Evolutionary conservation across 345 rosid species (phyloP).

Genomic region (Populus simonii): DNA sequence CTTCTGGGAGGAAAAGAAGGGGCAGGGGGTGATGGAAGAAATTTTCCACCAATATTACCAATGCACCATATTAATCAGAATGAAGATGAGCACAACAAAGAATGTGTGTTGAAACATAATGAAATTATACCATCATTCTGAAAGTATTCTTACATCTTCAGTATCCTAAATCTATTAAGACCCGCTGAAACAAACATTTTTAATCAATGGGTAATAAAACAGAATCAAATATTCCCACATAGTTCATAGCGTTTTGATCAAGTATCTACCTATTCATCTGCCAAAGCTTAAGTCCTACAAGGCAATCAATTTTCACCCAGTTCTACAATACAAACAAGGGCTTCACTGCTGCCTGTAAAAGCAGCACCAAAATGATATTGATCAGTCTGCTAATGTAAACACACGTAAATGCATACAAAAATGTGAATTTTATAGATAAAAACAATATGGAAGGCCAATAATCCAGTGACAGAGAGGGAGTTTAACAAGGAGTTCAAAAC

Average conservation of each 20-base stretch:
- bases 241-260: background rate
- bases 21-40: background rate
- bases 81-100: background rate
- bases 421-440: background rate
- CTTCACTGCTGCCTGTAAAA: background rate
- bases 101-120: background rate
- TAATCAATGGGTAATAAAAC: background rate
- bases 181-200: background rate
- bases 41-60: background rate
- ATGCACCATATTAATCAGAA: background rate
- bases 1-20: background rate
- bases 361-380: background rate
- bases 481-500: too few species aligned
- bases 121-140: too few species aligned
- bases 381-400: background rate
- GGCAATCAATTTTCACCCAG: constrained; percentile 3
- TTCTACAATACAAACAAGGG: background rate
- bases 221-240: background rate
- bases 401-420: background rate
- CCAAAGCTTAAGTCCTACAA: background rate
- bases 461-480: background rate
- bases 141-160: background rate
- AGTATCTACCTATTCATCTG: constrained; percentile 6
- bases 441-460: background rate
- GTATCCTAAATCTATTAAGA: background rate